Base-by-base conservation (phyloP, 176 grass and related monocot species). In the Coix lacrymajobi region DNA sequence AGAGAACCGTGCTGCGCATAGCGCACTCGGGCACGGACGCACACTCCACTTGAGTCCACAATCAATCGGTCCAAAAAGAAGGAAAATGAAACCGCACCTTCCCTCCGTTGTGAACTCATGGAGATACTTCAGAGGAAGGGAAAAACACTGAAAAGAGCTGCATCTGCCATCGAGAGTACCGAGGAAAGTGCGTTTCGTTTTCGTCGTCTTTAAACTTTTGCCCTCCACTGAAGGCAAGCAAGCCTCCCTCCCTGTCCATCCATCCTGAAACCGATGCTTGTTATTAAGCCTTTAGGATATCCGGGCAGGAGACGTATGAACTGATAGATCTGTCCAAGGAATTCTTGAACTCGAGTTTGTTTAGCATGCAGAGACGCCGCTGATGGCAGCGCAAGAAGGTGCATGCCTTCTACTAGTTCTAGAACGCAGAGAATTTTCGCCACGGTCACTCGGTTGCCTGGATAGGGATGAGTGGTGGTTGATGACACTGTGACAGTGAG, bases 401-500 rank as follows among this genome's bases (percentile, higher is more conserved):
- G 14, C 48, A 15, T 19, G 13, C 19, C 14, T 41, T 60, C n/a
- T n/a, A n/a, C n/a, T n/a, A n/a, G n/a, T n/a, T n/a, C 25, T 38
- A 20, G 41, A 78, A 62, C 17, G 85, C 9, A 34, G 6, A 30
- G 25, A 46, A 78, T 22, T 71, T 57, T 40, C 40, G 11, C 45
- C 11, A 39, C 58, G 8, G 2, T 68, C 31, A 16, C 25, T 13
- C 24, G 28, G 31, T 13, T 79, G 63, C n/a, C 25, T 77, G 43
- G 22, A 34, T 43, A 51, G 66, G 62, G 69, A 74, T 30, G 43
- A 29, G 41, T 36, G 48, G 62, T 46, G 1, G 78, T 45, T 81
- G 85, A 67, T 67, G 82, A 75, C 71, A 49, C 7, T 16, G 7
- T 40, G 85, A 87, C 49, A 69, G 71, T 26, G 77, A 80, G 64